Percentiles rank a stretch among this genome's conserved stretches.
Conservation (phyloP, 2,329 filamentous ascomycete species). For the Penicillium crustosum region DNA sequence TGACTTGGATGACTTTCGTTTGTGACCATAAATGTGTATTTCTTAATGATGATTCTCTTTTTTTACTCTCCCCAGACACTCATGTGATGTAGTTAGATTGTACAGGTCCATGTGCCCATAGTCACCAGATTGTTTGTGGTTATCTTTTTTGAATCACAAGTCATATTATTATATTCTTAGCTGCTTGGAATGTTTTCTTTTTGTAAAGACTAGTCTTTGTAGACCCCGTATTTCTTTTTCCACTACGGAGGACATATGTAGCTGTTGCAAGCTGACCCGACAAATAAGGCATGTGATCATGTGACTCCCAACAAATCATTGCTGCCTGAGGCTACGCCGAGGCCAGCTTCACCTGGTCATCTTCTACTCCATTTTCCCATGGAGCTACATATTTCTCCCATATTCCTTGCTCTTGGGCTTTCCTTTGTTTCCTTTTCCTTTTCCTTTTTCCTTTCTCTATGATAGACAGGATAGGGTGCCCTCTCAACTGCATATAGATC, state of each 20-base stretch:
- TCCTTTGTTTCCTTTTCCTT: constrained; percentile 12
- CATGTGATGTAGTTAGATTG: constrained; percentile 18
- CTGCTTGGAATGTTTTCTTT: not conserved
- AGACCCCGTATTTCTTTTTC: not conserved
- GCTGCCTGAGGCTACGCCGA: constrained; percentile 22
- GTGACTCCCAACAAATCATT: constrained; percentile 21
- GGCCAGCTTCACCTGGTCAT: constrained; percentile 16
- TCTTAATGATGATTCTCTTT: constrained; percentile 6
- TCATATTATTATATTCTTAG: not conserved
- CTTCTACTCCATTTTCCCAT: constrained; percentile 1
- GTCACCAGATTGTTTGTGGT: not conserved
- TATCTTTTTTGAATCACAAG: not conserved
- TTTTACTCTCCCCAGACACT: constrained; percentile 7
- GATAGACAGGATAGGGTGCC: constrained; percentile 11
- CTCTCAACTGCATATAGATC: constrained; percentile 10
- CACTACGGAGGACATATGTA: not conserved
- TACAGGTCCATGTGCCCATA: constrained; percentile 1
- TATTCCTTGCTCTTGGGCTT: not conserved
- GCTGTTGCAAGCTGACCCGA: not conserved
- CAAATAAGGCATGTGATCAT: constrained; percentile 13
- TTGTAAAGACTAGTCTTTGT: not conserved
- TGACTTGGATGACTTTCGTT: constrained; percentile 8
- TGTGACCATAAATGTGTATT: constrained; percentile 11
- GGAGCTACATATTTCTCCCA: constrained; percentile 1
- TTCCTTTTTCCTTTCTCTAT: constrained; percentile 11